Conservation (phyloP, 495 filamentous ascomycete genomes). For the Lasiosphaeria miniovina region DNA sequence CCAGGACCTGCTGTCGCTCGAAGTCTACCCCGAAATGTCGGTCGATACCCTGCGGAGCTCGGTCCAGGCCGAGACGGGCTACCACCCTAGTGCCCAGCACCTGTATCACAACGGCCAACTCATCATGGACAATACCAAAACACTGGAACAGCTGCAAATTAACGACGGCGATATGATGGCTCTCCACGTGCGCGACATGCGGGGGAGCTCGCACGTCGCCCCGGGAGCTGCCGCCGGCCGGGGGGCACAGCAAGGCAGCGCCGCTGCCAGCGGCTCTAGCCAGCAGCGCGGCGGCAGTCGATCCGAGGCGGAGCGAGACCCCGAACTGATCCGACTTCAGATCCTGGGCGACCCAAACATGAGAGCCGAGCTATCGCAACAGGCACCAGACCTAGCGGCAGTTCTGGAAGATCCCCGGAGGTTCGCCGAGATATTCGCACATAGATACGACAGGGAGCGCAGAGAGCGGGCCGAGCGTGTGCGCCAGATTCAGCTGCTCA, state of each 20-base stretch:
- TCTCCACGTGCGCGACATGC: conserved; percentile 66
- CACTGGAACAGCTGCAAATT: conserved; percentile 77
- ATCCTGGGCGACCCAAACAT: conserved; percentile 75
- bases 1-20: conserved; percentile 76
- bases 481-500: conserved; percentile 71
- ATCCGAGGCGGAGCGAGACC: conserved; percentile 51
- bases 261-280: conserved; percentile 17
- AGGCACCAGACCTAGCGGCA: conserved; percentile 70
- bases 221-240: conserved; percentile 9
- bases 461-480: conserved; percentile 70
- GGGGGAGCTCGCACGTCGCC: conserved; percentile 38
- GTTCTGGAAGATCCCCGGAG: conserved; percentile 73
- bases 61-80: conserved; percentile 57
- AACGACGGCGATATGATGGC: conserved; percentile 90
- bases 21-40: conserved; percentile 81
- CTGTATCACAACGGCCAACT: conserved; percentile 89
- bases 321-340: conserved; percentile 78
- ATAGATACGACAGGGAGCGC: conserved; percentile 63
- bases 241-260: conserved; percentile 3
- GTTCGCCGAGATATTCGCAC: conserved; percentile 67
- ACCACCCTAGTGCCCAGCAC: conserved; percentile 58
- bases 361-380: conserved; percentile 62
- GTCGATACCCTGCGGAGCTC: conserved; percentile 81
- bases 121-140: conserved; percentile 71
- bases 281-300: conserved; percentile 3